Evolutionary conservation across 345 rosid species (phyloP).

Genomic region (Camelina sativa): DNA sequence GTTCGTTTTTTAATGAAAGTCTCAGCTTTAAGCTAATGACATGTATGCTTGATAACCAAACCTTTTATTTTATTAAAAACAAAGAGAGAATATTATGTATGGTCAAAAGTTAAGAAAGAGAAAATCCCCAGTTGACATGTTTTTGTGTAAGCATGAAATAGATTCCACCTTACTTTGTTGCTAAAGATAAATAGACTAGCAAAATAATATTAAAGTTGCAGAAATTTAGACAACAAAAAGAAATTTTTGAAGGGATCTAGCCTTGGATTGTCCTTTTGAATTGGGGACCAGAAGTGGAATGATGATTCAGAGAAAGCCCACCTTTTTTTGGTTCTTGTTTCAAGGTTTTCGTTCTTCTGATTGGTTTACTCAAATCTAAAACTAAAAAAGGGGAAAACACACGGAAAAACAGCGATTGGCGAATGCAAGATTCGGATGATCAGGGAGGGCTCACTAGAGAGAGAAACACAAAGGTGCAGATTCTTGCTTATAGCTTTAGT

Average conservation of each 20-base stretch:
- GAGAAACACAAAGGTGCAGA: conserved; percentile 38
- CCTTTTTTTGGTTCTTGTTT: conserved; percentile 36
- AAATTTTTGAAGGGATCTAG: conserved; percentile 36
- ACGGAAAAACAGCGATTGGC: conserved; percentile 27
- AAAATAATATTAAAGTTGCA: not conserved
- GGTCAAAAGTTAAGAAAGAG: conserved; percentile 43
- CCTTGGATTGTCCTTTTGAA: conserved; percentile 36
- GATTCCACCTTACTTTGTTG: conserved; percentile 50
- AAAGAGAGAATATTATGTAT: conserved; percentile 35
- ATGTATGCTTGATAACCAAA: conserved; percentile 40
- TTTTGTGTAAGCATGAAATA: conserved; percentile 39
- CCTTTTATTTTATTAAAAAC: conserved; percentile 20
- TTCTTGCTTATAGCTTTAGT: conserved; percentile 37
- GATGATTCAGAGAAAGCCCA: conserved; percentile 39
- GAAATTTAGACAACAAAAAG: conserved; percentile 2
- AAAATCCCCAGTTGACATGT: conserved; percentile 38
- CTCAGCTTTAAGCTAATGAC: conserved; percentile 37
- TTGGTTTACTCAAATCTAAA: conserved; percentile 39
- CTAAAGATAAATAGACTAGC: conserved; percentile 39
- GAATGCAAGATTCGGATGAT: conserved; percentile 35
- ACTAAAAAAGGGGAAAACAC: not conserved
- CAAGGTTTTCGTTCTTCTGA: conserved; percentile 37
- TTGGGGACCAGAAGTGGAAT: conserved; percentile 46
- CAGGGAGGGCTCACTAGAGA: conserved; percentile 27
- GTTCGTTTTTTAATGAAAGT: conserved; percentile 34